Evolutionary conservation across 176 grass and related monocot genomes (phyloP).

Genomic region (Guadua angustifolia): DNA sequence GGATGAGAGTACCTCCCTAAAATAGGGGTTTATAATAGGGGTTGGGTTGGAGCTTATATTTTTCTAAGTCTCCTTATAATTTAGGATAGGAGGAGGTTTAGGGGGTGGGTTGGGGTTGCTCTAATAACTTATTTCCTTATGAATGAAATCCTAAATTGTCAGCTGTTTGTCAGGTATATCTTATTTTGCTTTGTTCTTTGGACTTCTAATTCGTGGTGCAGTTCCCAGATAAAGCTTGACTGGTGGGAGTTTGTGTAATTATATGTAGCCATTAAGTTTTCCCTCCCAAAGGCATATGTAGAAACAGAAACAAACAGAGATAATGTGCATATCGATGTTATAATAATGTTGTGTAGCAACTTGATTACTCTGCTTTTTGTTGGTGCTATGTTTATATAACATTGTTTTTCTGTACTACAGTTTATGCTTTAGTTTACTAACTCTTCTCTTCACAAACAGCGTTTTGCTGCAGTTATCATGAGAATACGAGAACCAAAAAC

Average conservation of each 20-base stretch:
- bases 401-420: background rate
- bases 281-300: background rate
- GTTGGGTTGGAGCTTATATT: too few species aligned
- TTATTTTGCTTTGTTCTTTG: background rate
- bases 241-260: background rate
- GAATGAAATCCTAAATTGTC: background rate
- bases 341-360: background rate
- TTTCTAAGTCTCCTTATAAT: too few species aligned
- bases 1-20: too few species aligned
- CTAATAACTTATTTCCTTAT: background rate
- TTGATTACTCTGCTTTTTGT: background rate
- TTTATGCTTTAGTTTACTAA: constrained; percentile 25
- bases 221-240: background rate
- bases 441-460: constrained; percentile 56
- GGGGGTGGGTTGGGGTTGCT: too few species aligned
- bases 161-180: background rate
- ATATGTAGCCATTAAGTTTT: background rate
- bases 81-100: too few species aligned
- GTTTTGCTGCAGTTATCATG: constrained; percentile 99
- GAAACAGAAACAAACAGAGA: background rate
- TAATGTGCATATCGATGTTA: background rate
- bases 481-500: constrained; percentile 99
- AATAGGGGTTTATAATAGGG: too few species aligned
- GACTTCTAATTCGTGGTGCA: background rate
- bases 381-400: background rate